Percentiles rank a stretch among this genome's conserved stretches.
Conservation (phyloP, 768 basidiomycete genomes). For the Tricholomella constricta region DNA sequence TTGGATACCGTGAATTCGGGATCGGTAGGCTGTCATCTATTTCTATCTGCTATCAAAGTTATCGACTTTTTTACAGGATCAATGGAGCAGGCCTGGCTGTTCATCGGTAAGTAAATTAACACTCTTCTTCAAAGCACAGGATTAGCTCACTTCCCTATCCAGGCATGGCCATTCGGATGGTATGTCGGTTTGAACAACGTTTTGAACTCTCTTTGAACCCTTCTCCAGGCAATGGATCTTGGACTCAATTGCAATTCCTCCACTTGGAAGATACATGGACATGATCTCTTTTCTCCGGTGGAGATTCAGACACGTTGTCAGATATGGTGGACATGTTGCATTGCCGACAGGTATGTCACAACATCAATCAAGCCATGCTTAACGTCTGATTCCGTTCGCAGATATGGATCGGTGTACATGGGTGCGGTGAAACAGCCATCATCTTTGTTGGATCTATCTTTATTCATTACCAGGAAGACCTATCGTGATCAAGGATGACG, state of each 20-base stretch:
- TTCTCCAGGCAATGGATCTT: conserved; percentile 68
- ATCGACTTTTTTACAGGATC: conserved; percentile 36
- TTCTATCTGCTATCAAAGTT: background rate
- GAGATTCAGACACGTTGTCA: conserved; percentile 74
- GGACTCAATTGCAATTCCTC: conserved; percentile 80
- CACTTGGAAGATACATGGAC: conserved; percentile 68
- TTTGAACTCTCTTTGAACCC: conserved; percentile 3
- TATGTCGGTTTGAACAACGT: conserved; percentile 25
- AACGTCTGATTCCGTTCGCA: conserved; percentile 21
- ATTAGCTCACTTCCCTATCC: background rate
- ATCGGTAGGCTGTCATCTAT: conserved; percentile 42
- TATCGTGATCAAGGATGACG: conserved; percentile 63
- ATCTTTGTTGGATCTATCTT: conserved; percentile 5
- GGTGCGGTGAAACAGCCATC: conserved; percentile 37
- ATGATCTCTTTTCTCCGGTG: conserved; percentile 58
- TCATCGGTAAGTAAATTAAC: conserved; percentile 52
- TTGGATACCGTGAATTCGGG: conserved; percentile 86
- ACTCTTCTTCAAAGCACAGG: background rate
- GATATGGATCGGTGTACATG: conserved; percentile 76
- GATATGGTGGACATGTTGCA: conserved; percentile 79
- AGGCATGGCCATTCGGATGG: conserved; percentile 80
- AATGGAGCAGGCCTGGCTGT: conserved; percentile 88
- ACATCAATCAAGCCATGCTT: background rate
- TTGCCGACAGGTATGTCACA: conserved; percentile 62
- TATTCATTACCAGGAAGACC: conserved; percentile 55